A percentile compares a stretch with the other conserved stretches of the same genome.
Evolutionary conservation across 176 grass and related monocot species (phyloP).

Genomic region (Eragrostis nindensis): DNA sequence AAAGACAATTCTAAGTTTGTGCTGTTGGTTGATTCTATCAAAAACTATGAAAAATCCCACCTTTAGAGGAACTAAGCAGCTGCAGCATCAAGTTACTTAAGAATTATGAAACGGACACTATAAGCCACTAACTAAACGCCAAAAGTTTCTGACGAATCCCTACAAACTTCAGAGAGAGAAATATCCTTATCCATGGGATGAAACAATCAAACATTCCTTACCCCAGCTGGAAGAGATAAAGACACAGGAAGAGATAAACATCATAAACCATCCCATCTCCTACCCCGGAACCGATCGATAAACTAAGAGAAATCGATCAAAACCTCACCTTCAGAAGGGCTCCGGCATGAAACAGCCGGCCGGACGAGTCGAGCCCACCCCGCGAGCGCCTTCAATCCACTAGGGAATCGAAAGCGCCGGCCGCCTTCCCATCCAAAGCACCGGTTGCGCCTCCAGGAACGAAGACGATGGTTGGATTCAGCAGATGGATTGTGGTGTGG

Average conservation of each 20-base stretch:
- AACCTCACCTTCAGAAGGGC: slow-evolving; percentile 25
- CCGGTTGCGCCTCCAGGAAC: background rate
- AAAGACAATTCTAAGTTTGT: background rate
- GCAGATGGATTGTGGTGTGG: background rate
- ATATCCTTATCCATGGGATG: background rate
- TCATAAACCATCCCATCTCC: background rate
- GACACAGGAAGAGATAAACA: background rate
- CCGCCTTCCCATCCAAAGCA: slow-evolving; percentile 13
- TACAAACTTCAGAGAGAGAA: background rate
- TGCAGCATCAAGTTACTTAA: slow-evolving; percentile 34
- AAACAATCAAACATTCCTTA: background rate
- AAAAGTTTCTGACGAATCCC: background rate
- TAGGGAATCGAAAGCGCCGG: slow-evolving; percentile 16
- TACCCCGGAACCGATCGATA: slow-evolving; percentile 2
- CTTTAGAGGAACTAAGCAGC: slow-evolving; percentile 22
- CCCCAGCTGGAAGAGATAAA: background rate
- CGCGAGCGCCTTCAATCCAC: slow-evolving; percentile 11
- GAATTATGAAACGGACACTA: slow-evolving; percentile 29
- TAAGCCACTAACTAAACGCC: background rate
- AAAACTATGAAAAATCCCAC: background rate
- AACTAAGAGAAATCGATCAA: background rate
- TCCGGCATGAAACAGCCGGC: background rate
- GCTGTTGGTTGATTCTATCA: background rate
- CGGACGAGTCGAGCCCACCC: background rate
- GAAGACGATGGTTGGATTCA: background rate